A percentile compares a stretch with the other conserved stretches of the same genome.
Evolutionary conservation across 139 green algal genomes (phyloP).

Genomic region (Chlorella sp.): DNA sequence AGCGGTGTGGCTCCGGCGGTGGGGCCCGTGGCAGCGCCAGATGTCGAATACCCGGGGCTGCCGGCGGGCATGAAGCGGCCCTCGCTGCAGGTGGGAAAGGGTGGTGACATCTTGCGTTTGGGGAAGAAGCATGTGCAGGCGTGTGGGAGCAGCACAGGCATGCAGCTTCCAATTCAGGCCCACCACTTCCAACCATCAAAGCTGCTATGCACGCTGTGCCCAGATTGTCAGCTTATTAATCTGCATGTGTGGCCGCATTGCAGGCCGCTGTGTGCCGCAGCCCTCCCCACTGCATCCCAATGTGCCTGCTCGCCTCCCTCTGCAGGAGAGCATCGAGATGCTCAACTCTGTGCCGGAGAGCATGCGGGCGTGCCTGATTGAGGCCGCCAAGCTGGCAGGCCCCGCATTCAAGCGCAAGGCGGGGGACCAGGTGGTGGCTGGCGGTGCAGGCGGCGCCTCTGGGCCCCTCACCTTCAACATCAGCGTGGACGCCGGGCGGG

Average conservation of each 20-base stretch:
- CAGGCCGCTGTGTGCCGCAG: background rate
- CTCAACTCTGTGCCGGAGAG: slow-evolving; percentile 29
- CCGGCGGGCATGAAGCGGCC: slow-evolving; percentile 17
- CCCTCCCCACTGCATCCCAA: background rate
- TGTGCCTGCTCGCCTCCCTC: background rate
- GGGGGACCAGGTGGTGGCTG: background rate
- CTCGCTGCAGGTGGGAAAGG: slow-evolving; percentile 26
- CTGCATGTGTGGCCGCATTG: background rate
- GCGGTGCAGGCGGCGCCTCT: background rate
- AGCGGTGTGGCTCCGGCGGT: background rate
- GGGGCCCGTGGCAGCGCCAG: background rate
- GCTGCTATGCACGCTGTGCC: background rate
- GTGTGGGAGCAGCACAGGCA: background rate
- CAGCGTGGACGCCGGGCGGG: slow-evolving; percentile 24
- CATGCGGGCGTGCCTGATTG: slow-evolving; percentile 25
- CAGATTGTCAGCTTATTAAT: background rate
- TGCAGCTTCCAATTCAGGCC: background rate
- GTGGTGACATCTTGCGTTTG: background rate
- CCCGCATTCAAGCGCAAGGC: slow-evolving; percentile 30
- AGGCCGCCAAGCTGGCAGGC: slow-evolving; percentile 36
- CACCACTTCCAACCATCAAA: background rate
- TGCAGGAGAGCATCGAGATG: slow-evolving; percentile 39
- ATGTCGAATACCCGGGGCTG: slow-evolving; percentile 32
- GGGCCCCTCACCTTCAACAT: slow-evolving; percentile 25
- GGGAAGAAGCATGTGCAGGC: background rate